A percentile compares a stretch with the other conserved stretches of the same genome.
Evolutionary conservation across 768 basidiomycete genomes (phyloP).

Genomic region (Tricholoma sp.): DNA sequence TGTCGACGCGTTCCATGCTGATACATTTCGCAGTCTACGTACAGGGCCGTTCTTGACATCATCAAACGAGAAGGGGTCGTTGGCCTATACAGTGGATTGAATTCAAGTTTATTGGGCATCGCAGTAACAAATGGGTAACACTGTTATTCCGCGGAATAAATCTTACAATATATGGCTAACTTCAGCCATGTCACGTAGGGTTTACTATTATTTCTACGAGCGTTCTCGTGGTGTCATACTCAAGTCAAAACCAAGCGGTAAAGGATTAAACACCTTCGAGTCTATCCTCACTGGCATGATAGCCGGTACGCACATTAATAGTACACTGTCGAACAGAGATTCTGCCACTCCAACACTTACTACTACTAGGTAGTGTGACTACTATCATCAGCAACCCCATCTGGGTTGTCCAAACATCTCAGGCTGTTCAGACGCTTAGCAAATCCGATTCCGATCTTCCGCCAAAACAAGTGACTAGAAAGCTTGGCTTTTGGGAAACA

Average conservation of each 20-base stretch:
- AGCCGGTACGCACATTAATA: slow-evolving; percentile 50
- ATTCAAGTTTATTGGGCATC: slow-evolving; percentile 83
- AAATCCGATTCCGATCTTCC: slow-evolving; percentile 22
- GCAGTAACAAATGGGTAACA: slow-evolving; percentile 85
- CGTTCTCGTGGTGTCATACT: slow-evolving; percentile 56
- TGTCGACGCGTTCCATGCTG: neutral
- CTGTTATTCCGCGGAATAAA: slow-evolving; percentile 12
- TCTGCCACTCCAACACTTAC: neutral
- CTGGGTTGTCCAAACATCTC: slow-evolving; percentile 94
- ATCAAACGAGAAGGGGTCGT: slow-evolving; percentile 79
- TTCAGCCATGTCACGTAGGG: slow-evolving; percentile 38
- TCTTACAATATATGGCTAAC: slow-evolving; percentile 1
- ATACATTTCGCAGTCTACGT: slow-evolving; percentile 42
- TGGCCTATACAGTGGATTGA: slow-evolving; percentile 85
- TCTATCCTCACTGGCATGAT: slow-evolving; percentile 86
- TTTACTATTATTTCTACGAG: slow-evolving; percentile 93
- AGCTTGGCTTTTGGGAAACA: slow-evolving; percentile 62
- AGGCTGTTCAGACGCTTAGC: slow-evolving; percentile 62
- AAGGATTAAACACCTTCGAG: slow-evolving; percentile 79
- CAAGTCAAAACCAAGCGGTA: slow-evolving; percentile 48
- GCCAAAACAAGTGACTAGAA: slow-evolving; percentile 31
- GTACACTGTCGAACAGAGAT: neutral
- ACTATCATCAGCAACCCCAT: slow-evolving; percentile 90
- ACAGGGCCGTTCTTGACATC: slow-evolving; percentile 66
- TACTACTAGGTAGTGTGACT: slow-evolving; percentile 75